Evolutionary conservation across 768 basidiomycete genomes (phyloP), one percentile per base, ranked within the genome.

Genomic region (Xerocomellus amylosporus): DNA sequence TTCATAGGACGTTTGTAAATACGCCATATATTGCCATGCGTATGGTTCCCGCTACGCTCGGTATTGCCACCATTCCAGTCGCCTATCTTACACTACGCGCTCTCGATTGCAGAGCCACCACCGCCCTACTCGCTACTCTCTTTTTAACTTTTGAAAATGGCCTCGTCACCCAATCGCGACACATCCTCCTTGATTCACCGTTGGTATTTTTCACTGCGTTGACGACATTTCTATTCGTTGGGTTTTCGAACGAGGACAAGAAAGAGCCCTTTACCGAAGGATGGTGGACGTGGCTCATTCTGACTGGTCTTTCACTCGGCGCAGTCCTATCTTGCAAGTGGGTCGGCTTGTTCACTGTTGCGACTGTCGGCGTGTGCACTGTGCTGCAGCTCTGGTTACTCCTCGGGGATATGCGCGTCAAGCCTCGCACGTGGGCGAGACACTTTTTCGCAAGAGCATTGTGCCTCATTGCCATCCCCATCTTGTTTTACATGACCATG

Each of bases 1-100:
- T 34, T 49, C 31, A 8, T 58, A 96, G 93, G 74, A 70, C 82
- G 15, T 98, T 92, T 70, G 87, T 88, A 51, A 77, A 85, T 59
- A 92, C 93, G 17, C 97, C 97, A 5, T 99, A 98, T 65, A 86
- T 98, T 55, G 90, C 90, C 24, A 98, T 99, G 97, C 91, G 97
- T 24, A 79, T 94, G 75, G 78, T 99, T n/a, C 96, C 97, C 6
- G 95, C 93, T 14, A 69, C 81, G 20, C 81, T 99, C 58, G 97
- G 97, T 51, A 79, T 98, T 54, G 85, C 87, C 39, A 91, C 96
- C 38, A 80, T 98, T 42, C 96, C 96, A 2, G 72, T 97, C 51
- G 79, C 94, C 44, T 98, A 98, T 72, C 84, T 98, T 31, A 98
- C 97, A 14, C 81, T 99, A 38, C 93, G 96, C 58, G 86, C 85